Percentiles rank a stretch among this genome's conserved stretches.
Conservation (phyloP, 2,329 filamentous ascomycete species). For the Colletotrichum caudatum region DNA sequence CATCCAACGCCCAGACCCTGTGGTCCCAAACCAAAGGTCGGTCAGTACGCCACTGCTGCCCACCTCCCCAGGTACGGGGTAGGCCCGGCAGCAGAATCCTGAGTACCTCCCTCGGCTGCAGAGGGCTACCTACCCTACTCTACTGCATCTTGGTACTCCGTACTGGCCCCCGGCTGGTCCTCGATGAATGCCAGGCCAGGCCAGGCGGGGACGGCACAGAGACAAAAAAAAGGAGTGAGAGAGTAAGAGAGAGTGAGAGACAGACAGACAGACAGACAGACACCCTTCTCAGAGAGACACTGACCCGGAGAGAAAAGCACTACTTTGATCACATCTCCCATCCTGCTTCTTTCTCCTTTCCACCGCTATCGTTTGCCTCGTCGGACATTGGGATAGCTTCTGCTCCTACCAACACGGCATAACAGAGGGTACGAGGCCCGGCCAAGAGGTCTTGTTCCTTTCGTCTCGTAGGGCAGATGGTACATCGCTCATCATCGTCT, state of each 20-base stretch:
- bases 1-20: slow-evolving; percentile 38
- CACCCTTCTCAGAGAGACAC: slow-evolving; percentile 26
- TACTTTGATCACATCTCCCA: slow-evolving; percentile 36
- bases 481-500: slow-evolving; percentile 14
- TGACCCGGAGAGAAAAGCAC: slow-evolving; percentile 36
- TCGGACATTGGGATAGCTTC: slow-evolving; percentile 31
- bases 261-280: slow-evolving; percentile 12
- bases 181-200: slow-evolving; percentile 18
- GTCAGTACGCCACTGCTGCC: slow-evolving; percentile 33
- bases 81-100: slow-evolving; percentile 13
- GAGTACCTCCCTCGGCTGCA: slow-evolving; percentile 16
- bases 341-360: slow-evolving; percentile 25
- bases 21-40: slow-evolving; percentile 33
- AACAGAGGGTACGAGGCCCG: not conserved
- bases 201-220: slow-evolving; percentile 21
- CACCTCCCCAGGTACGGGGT: slow-evolving; percentile 21
- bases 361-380: slow-evolving; percentile 14
- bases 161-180: slow-evolving; percentile 20
- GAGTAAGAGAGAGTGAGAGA: slow-evolving; percentile 6
- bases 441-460: not conserved
- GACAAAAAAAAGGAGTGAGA: slow-evolving; percentile 18
- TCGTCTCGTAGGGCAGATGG: slow-evolving; percentile 29
- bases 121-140: not conserved
- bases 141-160: slow-evolving; percentile 21
- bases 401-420: slow-evolving; percentile 12